Conservation (phyloP, 2,329 filamentous ascomycete species). For the Albifimbria verrucaria region DNA sequence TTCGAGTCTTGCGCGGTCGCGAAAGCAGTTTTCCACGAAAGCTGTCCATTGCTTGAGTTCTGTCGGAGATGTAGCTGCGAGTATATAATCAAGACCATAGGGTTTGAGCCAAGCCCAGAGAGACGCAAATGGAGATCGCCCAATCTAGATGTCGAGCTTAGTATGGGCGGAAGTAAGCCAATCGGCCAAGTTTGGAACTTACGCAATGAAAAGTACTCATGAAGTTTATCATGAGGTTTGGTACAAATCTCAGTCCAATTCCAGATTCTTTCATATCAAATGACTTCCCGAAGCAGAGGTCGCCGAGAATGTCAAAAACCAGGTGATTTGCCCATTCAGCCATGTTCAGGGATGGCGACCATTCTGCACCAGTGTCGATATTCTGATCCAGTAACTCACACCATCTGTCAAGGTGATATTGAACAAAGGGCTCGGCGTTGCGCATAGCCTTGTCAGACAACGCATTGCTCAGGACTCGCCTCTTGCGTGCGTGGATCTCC, state of each 20-base stretch:
- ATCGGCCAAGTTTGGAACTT: too few species aligned
- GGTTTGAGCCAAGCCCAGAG: too few species aligned
- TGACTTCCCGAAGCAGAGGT: conserved; percentile 16
- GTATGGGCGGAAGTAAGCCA: accelerated
- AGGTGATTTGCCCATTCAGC: conserved; percentile 15
- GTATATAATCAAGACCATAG: too few species aligned
- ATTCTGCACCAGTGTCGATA: conserved; percentile 3
- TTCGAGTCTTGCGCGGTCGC: too few species aligned
- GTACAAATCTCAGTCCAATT: conserved; percentile 12
- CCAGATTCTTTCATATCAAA: conserved; percentile 15
- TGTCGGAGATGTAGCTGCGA: too few species aligned
- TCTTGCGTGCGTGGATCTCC: conserved; percentile 12
- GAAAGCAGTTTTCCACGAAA: too few species aligned
- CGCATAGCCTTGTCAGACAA: conserved; percentile 16
- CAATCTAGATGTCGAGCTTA: conserved; percentile 7
- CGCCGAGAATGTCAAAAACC: conserved; percentile 17
- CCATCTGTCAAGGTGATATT: conserved; percentile 13
- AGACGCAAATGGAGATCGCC: conserved; percentile 14
- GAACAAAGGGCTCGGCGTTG: conserved; percentile 10
- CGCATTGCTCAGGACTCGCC: conserved; percentile 13
- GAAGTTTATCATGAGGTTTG: conserved; percentile 12
- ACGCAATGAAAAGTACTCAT: conserved; percentile 12
- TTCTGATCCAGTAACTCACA: conserved; percentile 10
- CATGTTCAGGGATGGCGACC: conserved; percentile 12
- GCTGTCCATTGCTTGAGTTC: too few species aligned